Evolutionary conservation across 345 rosid genomes (phyloP).

Genomic region (Rhodomyrtus tomentosa): DNA sequence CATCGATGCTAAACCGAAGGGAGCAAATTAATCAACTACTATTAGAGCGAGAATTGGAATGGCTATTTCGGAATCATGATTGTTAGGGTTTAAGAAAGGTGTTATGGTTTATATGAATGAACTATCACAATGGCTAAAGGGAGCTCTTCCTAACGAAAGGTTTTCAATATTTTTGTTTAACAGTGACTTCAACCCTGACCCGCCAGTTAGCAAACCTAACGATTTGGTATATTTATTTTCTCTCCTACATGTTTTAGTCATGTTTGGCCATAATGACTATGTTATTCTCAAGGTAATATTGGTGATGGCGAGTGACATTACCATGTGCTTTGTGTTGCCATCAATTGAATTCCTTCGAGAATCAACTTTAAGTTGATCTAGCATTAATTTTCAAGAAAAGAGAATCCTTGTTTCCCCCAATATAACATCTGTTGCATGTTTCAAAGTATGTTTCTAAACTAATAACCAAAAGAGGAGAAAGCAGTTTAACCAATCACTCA

Average conservation of each 20-base stretch:
- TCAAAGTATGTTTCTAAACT: background rate
- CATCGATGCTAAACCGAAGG: background rate
- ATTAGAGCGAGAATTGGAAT: background rate
- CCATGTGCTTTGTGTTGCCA: background rate
- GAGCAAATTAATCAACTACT: background rate
- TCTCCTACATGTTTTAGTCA: background rate
- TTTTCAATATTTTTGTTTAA: background rate
- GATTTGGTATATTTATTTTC: background rate
- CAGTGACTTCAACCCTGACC: background rate
- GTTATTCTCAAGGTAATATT: background rate
- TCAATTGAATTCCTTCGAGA: background rate
- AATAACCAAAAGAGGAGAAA: background rate
- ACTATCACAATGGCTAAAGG: background rate
- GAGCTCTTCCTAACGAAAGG: background rate
- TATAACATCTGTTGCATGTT: background rate
- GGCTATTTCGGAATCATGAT: background rate
- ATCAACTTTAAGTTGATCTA: background rate
- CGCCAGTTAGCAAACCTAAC: background rate
- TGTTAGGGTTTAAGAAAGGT: background rate
- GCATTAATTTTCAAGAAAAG: background rate
- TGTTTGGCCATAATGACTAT: background rate
- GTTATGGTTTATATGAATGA: background rate
- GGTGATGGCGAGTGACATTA: background rate
- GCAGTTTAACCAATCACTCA: background rate
- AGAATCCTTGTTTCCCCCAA: background rate